These are phyloP conservation scores for Malassezia equina DNA, from an alignment of 1,284 basidiomycete genomes.

Conservation along the genomic window DNA sequence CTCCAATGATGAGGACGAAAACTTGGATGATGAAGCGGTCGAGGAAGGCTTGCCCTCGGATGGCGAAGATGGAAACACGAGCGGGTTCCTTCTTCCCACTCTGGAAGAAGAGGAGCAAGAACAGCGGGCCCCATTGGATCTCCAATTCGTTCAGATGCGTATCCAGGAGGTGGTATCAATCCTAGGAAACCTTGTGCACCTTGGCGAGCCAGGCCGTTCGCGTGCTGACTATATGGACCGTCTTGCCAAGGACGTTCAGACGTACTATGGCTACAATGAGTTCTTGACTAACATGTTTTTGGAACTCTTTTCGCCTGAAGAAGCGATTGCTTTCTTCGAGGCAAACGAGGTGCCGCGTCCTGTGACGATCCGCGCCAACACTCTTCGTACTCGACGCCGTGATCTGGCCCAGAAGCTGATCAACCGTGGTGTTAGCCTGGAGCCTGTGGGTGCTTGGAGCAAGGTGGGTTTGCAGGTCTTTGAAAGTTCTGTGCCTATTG, in stretches of 20 bases:
- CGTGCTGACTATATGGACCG: slow-evolving; percentile 75
- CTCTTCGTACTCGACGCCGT: slow-evolving; percentile 78
- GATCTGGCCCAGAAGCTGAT: slow-evolving; percentile 90
- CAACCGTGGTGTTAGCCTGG: slow-evolving; percentile 80
- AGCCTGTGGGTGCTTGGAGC: slow-evolving; percentile 97
- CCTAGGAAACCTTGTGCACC: slow-evolving; percentile 50
- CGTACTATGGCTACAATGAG: slow-evolving; percentile 93
- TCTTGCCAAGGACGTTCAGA: slow-evolving; percentile 59
- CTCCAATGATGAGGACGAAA: slow-evolving; percentile 10
- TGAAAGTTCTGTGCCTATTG: slow-evolving; percentile 84
- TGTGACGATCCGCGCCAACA: slow-evolving; percentile 96
- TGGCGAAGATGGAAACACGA: slow-evolving; percentile 55
- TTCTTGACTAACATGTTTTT: slow-evolving; percentile 91
- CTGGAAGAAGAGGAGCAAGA: slow-evolving; percentile 71
- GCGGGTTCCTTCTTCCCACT: slow-evolving; percentile 66
- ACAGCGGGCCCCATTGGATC: slow-evolving; percentile 53
- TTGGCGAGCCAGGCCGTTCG: slow-evolving; percentile 57
- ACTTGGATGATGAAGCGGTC: slow-evolving; percentile 10
- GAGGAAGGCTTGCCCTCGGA: slow-evolving; percentile 53
- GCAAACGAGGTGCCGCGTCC: slow-evolving; percentile 92
- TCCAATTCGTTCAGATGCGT: slow-evolving; percentile 72
- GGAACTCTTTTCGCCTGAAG: slow-evolving; percentile 80
- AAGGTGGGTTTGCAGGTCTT: slow-evolving; percentile 97
- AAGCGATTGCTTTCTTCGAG: slow-evolving; percentile 91
- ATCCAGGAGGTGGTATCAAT: slow-evolving; percentile 80